phyloP scores from a whole-genome alignment of 495 filamentous ascomycete species.

The Xylaria scruposa region DNA sequence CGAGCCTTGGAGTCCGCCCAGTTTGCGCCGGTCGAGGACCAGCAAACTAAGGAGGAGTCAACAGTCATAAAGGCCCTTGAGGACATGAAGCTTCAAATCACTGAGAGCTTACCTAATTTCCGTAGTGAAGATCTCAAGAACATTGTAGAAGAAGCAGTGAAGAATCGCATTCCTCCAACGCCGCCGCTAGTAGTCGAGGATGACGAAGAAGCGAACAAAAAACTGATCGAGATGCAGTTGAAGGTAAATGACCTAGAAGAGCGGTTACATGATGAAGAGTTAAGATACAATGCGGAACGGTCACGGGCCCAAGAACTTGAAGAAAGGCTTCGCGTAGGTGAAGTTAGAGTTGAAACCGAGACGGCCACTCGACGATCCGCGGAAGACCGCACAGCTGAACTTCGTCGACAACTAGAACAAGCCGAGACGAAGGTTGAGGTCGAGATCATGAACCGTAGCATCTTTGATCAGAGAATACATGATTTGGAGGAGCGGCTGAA shows the following conservation, averaged over 20 bases:
- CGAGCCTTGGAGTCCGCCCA: conserved; percentile 36
- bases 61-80: conserved; percentile 47
- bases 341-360: conserved; percentile 51
- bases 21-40: conserved; percentile 31
- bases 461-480: conserved; percentile 52
- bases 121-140: conserved; percentile 62
- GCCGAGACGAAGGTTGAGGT: conserved; percentile 59
- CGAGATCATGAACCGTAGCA: conserved; percentile 58
- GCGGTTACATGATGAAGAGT: conserved; percentile 39
- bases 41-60: conserved; percentile 36
- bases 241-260: conserved; percentile 47
- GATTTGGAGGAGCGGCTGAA: conserved; percentile 55
- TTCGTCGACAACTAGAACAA: conserved; percentile 52
- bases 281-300: conserved; percentile 37
- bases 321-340: conserved; percentile 51
- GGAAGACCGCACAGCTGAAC: conserved; percentile 51
- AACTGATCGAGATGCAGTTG: conserved; percentile 48
- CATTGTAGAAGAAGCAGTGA: conserved; percentile 65
- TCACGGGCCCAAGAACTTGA: conserved; percentile 48
- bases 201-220: conserved; percentile 45
- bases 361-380: conserved; percentile 47
- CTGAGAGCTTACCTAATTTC: conserved; percentile 51
- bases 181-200: conserved; percentile 41
- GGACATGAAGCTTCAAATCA: conserved; percentile 58
- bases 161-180: conserved; percentile 53